Conservation (phyloP, 331 rosid genomes). For the Cydonia oblonga region DNA sequence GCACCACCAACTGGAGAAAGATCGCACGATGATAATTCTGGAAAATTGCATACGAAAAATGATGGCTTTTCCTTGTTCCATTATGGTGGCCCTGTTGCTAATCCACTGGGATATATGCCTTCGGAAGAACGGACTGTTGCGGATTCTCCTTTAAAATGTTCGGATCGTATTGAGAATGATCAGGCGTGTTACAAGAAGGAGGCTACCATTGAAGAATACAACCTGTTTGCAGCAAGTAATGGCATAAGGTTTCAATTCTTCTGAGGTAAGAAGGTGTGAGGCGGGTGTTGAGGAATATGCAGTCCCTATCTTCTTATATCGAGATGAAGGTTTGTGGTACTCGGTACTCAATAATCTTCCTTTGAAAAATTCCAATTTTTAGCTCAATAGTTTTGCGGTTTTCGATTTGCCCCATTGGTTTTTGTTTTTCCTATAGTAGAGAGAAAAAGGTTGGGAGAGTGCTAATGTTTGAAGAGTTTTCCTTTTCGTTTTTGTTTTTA, state of each 20-base stretch:
- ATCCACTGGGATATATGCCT: slow-evolving; percentile 44
- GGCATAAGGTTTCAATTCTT: slow-evolving; percentile 65
- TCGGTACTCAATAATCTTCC: slow-evolving; percentile 47
- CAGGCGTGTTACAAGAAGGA: slow-evolving; percentile 54
- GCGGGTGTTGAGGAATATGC: slow-evolving; percentile 39
- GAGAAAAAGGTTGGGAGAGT: slow-evolving; percentile 39
- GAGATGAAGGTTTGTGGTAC: slow-evolving; percentile 45
- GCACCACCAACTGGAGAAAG: slow-evolving; percentile 24
- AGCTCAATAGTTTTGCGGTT: slow-evolving; percentile 29
- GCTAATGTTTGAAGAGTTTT: slow-evolving; percentile 32
- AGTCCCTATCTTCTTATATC: slow-evolving; percentile 39
- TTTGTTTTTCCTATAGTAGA: slow-evolving; percentile 21
- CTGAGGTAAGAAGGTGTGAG: slow-evolving; percentile 43
- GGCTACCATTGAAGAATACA: slow-evolving; percentile 82
- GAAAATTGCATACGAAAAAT: slow-evolving; percentile 30
- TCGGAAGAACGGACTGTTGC: slow-evolving; percentile 27
- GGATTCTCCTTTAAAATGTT: slow-evolving; percentile 29
- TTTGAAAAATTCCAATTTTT: slow-evolving; percentile 36
- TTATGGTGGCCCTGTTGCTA: slow-evolving; percentile 86
- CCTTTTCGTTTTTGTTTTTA: background rate
- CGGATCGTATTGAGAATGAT: slow-evolving; percentile 41
- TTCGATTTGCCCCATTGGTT: slow-evolving; percentile 25
- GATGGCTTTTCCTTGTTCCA: slow-evolving; percentile 77
- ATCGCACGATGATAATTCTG: slow-evolving; percentile 29
- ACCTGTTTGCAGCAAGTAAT: slow-evolving; percentile 78